Evolutionary conservation across 345 rosid genomes (phyloP).

Genomic region (Angophora floribunda): DNA sequence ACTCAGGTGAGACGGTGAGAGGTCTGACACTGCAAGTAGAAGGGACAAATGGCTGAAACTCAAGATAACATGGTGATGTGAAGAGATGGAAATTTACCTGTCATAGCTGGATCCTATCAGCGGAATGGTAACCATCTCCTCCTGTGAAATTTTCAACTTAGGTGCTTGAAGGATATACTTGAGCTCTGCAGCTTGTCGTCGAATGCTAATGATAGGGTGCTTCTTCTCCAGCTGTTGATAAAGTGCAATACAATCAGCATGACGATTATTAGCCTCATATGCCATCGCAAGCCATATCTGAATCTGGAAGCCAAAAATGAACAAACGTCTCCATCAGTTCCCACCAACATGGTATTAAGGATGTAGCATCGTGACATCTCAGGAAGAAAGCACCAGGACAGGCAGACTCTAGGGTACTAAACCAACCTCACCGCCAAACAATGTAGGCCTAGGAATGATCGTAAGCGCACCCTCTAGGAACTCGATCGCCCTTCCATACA

Average conservation of each 20-base stretch:
- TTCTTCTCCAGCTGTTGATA: conserved; percentile 74
- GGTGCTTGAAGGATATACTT: conserved; percentile 92
- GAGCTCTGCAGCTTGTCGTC: conserved; percentile 92
- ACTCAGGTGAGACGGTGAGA: background rate
- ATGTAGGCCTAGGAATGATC: conserved; percentile 68
- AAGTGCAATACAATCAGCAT: conserved; percentile 76
- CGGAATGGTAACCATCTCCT: conserved; percentile 90
- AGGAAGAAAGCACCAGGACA: background rate
- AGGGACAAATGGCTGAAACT: background rate
- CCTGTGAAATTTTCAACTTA: conserved; percentile 81
- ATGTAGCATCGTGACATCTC: background rate
- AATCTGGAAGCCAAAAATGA: conserved; percentile 37
- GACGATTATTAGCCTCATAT: conserved; percentile 90
- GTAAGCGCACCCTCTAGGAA: conserved; percentile 93
- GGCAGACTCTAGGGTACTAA: background rate
- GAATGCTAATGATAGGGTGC: conserved; percentile 74
- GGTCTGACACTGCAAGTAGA: background rate
- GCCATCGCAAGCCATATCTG: conserved; percentile 99
- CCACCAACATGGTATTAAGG: background rate
- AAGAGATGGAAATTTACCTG: conserved; percentile 27
- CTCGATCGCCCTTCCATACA: conserved; percentile 82
- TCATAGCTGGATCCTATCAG: conserved; percentile 71
- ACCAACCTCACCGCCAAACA: conserved; percentile 98
- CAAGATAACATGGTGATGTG: background rate
- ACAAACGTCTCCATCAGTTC: background rate